Base-by-base conservation (phyloP, 2,329 filamentous ascomycete genomes). In the Epichloe amarillans region DNA sequence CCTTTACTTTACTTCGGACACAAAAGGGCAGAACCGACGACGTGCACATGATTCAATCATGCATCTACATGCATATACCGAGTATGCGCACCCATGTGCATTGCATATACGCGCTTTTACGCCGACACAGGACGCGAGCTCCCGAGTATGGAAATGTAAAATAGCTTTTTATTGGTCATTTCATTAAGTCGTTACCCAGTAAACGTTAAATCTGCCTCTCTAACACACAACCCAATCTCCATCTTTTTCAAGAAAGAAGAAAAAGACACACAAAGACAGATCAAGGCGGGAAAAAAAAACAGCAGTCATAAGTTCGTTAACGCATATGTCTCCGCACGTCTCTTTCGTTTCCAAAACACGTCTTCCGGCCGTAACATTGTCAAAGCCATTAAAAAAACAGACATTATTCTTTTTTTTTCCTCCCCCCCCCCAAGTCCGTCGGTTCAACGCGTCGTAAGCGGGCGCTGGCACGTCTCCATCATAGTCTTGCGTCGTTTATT, bases 401-500 rank as follows among this genome's bases (percentile, higher is more conserved):
- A 61, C 62, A 53, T 51, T 53, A 61, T 59, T 66, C 60, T 67
- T 64, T 64, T 64, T 56, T 23, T 19, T n/a, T n/a, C n/a, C n/a
- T n/a, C n/a, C n/a, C n/a, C n/a, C n/a, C n/a, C 2, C 2, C 63
- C 60, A 68, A 37, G 72, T 66, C 49, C 73, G 66, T 55, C 74
- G 72, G 55, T 64, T 73, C 62, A 77, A 67, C 17, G 70, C 58
- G 46, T 79, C 74, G 58, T 77, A 79, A 17, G 64, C 66, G 21
- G 75, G 68, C 21, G 70, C 65, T 23, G 75, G 68, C n/a, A 76
- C 11, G 74, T 70, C 58, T 87, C 82, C 55, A 80, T 77, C 57
- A 86, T 74, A 0, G 86, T 90, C 73, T 90, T 91, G 56, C 87
- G 82, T 58, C 88, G 82, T 71, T 94, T 94, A 53, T 94, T 94